phyloP scores from a whole-genome alignment of 2,329 filamentous ascomycete genomes.

The Didymella keratinophila region DNA sequence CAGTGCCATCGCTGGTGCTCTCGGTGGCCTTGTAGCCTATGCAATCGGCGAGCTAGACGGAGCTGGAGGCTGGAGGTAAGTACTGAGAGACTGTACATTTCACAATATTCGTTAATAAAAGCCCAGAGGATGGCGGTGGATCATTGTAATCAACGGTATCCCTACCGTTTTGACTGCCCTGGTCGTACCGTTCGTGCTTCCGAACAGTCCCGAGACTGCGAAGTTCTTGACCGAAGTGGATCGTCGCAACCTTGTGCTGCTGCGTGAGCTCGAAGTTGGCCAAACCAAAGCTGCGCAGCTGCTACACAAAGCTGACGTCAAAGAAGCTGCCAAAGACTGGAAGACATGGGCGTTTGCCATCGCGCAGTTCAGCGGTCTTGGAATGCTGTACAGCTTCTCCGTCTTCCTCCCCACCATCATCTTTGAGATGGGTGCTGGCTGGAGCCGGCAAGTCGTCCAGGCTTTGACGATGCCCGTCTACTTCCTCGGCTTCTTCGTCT shows the following conservation, averaged over 20 bases:
- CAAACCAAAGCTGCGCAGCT: conserved; percentile 57
- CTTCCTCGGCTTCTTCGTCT: conserved; percentile 33
- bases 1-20: conserved; percentile 62
- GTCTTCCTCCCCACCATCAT: conserved; percentile 45
- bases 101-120: not conserved
- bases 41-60: conserved; percentile 39
- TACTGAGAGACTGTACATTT: not conserved
- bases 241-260: conserved; percentile 29
- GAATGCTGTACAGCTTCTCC: conserved; percentile 38
- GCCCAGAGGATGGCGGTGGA: conserved; percentile 38
- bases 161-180: conserved; percentile 49
- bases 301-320: conserved; percentile 56
- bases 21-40: conserved; percentile 53
- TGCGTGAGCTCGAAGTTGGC: conserved; percentile 51
- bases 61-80: conserved; percentile 27
- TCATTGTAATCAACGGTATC: conserved; percentile 45
- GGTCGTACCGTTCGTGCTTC: conserved; percentile 59
- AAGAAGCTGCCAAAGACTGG: conserved; percentile 55
- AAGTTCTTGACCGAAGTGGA: conserved; percentile 39
- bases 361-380: conserved; percentile 55
- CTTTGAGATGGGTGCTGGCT: conserved; percentile 35
- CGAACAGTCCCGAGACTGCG: conserved; percentile 56
- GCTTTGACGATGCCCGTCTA: conserved; percentile 46
- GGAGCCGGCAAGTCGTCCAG: conserved; percentile 36
- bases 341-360: conserved; percentile 45